These are phyloP conservation scores for Globomyces sp. DNA, from an alignment of 371 early-diverging fungal genomes.

Conservation along the genomic window DNA sequence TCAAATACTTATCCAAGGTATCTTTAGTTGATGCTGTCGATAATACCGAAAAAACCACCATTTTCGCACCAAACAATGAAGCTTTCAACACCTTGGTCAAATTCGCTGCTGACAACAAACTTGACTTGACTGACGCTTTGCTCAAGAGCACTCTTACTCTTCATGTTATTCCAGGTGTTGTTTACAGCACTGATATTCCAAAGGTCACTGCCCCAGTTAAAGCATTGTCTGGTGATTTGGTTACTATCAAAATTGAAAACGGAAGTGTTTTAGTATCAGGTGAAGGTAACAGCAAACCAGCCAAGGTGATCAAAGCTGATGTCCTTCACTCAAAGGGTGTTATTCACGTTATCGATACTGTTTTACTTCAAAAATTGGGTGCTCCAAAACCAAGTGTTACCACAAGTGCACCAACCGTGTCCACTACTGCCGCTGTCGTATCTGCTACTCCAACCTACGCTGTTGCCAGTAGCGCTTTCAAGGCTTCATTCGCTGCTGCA, in stretches of 20 bases:
- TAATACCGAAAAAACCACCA: constrained; percentile 18
- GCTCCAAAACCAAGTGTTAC: background rate
- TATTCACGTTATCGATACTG: constrained; percentile 44
- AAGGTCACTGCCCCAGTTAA: background rate
- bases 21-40: constrained; percentile 15
- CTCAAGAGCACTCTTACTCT: constrained; percentile 20
- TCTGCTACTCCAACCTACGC: background rate
- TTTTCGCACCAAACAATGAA: constrained; percentile 29
- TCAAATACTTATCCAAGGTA: background rate
- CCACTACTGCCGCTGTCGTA: background rate
- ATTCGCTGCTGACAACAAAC: constrained; percentile 1
- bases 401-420: background rate
- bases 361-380: constrained; percentile 24
- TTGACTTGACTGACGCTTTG: constrained; percentile 11
- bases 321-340: constrained; percentile 34
- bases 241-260: constrained; percentile 8
- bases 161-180: constrained; percentile 29
- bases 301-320: constrained; percentile 36
- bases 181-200: constrained; percentile 23
- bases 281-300: constrained; percentile 30
- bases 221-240: constrained; percentile 19
- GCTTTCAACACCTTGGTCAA: constrained; percentile 19
- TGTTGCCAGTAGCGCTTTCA: background rate
- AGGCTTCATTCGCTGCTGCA: background rate
- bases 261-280: constrained; percentile 30